Evolutionary conservation across 805 yeast species (phyloP).

Genomic region (Vanderwaltozyma yarrowii): DNA sequence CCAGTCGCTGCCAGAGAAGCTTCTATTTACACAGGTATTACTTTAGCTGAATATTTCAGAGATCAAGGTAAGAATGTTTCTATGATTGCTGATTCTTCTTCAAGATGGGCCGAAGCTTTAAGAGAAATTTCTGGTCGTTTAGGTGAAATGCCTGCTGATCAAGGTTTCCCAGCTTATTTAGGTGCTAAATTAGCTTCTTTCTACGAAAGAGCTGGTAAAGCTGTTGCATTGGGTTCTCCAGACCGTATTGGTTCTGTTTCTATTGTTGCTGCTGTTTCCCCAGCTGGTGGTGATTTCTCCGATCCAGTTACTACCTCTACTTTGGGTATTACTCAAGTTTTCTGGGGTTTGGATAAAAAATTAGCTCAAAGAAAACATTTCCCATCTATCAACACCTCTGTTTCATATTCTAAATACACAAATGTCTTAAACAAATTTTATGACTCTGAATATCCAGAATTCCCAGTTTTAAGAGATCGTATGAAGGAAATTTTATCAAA

Average conservation of each 20-base stretch:
- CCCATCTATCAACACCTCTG: conserved; percentile 96
- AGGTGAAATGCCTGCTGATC: conserved; percentile 99
- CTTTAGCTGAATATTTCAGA: conserved; percentile 98
- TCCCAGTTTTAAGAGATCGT: conserved; percentile 80
- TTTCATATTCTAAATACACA: conserved; percentile 95
- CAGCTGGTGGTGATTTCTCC: conserved; percentile 99
- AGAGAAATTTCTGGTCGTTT: conserved; percentile 99
- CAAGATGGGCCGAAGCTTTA: conserved; percentile 99
- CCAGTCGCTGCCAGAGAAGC: conserved; percentile 99
- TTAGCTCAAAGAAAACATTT: conserved; percentile 99
- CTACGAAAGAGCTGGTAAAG: conserved; percentile 99
- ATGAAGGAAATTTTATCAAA: conserved; percentile 90
- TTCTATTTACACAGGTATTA: conserved; percentile 97
- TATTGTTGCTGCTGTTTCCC: conserved; percentile 99
- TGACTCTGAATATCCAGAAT: conserved; percentile 79
- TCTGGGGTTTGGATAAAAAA: conserved; percentile 99
- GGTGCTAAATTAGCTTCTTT: conserved; percentile 98
- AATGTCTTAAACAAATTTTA: conserved; percentile 77
- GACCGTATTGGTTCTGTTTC: conserved; percentile 95
- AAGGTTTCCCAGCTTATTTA: conserved; percentile 99
- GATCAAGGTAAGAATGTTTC: conserved; percentile 99
- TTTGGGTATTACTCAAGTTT: conserved; percentile 98
- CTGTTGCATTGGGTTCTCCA: conserved; percentile 91
- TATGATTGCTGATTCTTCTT: conserved; percentile 99
- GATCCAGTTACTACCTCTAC: conserved; percentile 99